A percentile compares a stretch with the other conserved stretches of the same genome.
These are phyloP conservation scores for Ascodesmis nigricans DNA, from an alignment of 495 filamentous ascomycete genomes.

Conservation along the genomic window DNA sequence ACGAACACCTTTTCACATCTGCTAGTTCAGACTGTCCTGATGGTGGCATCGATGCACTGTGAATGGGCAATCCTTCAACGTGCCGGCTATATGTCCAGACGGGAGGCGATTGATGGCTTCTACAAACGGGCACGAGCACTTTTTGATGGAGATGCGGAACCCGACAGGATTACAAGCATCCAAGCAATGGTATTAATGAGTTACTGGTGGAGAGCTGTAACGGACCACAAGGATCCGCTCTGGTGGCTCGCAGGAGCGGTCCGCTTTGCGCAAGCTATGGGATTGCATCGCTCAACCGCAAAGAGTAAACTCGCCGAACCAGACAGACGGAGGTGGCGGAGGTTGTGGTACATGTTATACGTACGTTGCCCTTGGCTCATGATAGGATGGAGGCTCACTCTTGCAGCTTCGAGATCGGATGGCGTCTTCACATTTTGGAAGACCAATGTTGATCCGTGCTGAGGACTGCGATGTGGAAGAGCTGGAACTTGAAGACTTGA, in stretches of 20 bases:
- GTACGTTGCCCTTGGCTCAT: slow-evolving; percentile 1
- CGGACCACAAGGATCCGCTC: slow-evolving; percentile 8
- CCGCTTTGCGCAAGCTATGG: slow-evolving; percentile 9
- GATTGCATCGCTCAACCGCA: slow-evolving; percentile 6
- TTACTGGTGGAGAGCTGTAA: slow-evolving; percentile 10
- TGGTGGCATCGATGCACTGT: slow-evolving; percentile 10
- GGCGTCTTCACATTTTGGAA: slow-evolving; percentile 8
- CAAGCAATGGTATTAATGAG: slow-evolving; percentile 12
- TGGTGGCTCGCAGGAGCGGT: slow-evolving; percentile 11
- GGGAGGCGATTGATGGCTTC: slow-evolving; percentile 6
- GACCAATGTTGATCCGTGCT: slow-evolving; percentile 8
- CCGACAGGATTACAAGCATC: slow-evolving; percentile 8
- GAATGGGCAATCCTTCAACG: slow-evolving; percentile 7
- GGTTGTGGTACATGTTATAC: slow-evolving; percentile 10
- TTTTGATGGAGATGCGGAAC: slow-evolving; percentile 11
- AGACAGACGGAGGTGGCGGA: slow-evolving; percentile 6
- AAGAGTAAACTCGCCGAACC: not conserved
- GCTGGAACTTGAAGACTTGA: slow-evolving; percentile 5
- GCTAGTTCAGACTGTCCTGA: slow-evolving; percentile 9
- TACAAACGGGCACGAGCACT: slow-evolving; percentile 5
- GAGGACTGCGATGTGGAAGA: slow-evolving; percentile 13
- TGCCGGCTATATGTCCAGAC: slow-evolving; percentile 5
- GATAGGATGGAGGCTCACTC: not conserved
- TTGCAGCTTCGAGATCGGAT: slow-evolving; percentile 7
- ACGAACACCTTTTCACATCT: slow-evolving; percentile 10